Evolutionary conservation across 805 yeast genomes (phyloP).

Genomic region (Lipomyces oligophaga): DNA sequence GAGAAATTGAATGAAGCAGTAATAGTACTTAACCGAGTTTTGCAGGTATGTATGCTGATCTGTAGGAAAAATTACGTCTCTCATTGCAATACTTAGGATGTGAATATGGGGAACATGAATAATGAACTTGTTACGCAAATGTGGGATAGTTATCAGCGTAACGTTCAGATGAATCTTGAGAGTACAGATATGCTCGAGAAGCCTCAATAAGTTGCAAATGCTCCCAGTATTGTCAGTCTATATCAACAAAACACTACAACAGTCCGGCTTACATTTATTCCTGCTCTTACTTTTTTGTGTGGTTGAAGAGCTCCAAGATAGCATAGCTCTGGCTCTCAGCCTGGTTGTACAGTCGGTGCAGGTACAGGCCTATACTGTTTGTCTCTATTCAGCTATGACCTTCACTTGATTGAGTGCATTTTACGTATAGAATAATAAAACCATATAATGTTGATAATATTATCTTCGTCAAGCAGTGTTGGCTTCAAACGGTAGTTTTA

Average conservation of each 20-base stretch:
- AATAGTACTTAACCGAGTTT: constrained; percentile 55
- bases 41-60: constrained; percentile 46
- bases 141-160: constrained; percentile 73
- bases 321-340: too few relatives aligned
- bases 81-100: constrained; percentile 37
- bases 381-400: too few relatives aligned
- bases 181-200: constrained; percentile 50
- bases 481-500: too few relatives aligned
- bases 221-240: too few relatives aligned
- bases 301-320: background rate
- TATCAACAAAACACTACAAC: background rate
- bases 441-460: too few relatives aligned
- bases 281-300: background rate
- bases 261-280: background rate
- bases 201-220: constrained; percentile 27
- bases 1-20: constrained; percentile 72
- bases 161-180: constrained; percentile 67
- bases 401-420: too few relatives aligned
- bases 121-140: constrained; percentile 68
- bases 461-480: too few relatives aligned
- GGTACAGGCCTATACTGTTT: too few relatives aligned
- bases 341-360: too few relatives aligned
- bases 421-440: too few relatives aligned
- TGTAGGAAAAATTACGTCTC: too few relatives aligned
- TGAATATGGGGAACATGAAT: constrained; percentile 63